Conservation (phyloP, 1,284 basidiomycete genomes). For the Apiotrichum mycotoxinovorans region DNA sequence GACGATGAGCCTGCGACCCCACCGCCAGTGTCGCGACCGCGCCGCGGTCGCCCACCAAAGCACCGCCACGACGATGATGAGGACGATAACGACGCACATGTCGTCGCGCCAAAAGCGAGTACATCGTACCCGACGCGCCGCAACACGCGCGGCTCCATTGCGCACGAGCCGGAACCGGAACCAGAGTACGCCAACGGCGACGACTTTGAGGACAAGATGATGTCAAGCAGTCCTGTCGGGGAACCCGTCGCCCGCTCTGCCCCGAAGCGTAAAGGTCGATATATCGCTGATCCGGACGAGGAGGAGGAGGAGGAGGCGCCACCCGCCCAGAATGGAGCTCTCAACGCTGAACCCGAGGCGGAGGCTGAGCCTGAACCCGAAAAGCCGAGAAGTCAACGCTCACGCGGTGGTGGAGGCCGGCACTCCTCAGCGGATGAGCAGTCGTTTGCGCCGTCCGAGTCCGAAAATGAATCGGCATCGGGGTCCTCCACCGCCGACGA, state of each 20-base stretch:
- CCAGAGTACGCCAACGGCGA: constrained; percentile 27
- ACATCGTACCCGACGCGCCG: constrained; percentile 45
- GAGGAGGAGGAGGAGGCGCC: constrained; percentile 31
- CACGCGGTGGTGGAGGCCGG: constrained; percentile 5
- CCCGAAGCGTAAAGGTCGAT: background rate
- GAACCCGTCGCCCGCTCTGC: background rate
- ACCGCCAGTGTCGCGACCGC: background rate
- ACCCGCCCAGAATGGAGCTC: background rate
- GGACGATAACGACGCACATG: constrained; percentile 6
- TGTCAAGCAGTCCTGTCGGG: constrained; percentile 16
- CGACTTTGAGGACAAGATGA: constrained; percentile 33
- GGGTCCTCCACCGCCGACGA: constrained; percentile 20
- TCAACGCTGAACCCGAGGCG: constrained; percentile 1
- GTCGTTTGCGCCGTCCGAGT: constrained; percentile 30
- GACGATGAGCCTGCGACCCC: constrained; percentile 2
- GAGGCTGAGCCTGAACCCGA: background rate
- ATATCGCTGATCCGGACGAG: constrained; percentile 34
- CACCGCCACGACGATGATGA: constrained; percentile 16
- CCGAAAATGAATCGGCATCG: constrained; percentile 17
- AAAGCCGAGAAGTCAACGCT: constrained; percentile 6
- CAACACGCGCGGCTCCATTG: constrained; percentile 47
- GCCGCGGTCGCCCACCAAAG: constrained; percentile 10
- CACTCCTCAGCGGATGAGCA: constrained; percentile 35
- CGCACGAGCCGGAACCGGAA: constrained; percentile 33
- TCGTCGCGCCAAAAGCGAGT: background rate